phyloP scores from a whole-genome alignment of 2,329 filamentous ascomycete genomes.

The Alternaria postmessia region DNA sequence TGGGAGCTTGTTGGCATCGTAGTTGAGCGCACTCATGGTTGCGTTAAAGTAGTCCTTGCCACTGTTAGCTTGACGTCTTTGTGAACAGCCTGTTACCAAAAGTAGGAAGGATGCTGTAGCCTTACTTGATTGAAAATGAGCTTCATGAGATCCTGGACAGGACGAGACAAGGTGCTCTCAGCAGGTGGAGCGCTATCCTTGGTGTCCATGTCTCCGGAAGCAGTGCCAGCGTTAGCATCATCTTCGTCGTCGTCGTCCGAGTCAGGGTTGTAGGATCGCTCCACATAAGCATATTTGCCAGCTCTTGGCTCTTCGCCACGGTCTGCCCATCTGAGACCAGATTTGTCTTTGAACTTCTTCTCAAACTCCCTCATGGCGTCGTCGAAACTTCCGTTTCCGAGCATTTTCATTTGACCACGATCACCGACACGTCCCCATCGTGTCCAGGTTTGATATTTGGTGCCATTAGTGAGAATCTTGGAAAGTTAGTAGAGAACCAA shows the following conservation, averaged over 20 bases:
- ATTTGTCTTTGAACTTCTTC: conserved; percentile 66
- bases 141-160: conserved; percentile 74
- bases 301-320: conserved; percentile 64
- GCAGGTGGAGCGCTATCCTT: conserved; percentile 37
- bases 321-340: conserved; percentile 61
- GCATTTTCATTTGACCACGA: conserved; percentile 54
- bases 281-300: conserved; percentile 79
- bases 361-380: conserved; percentile 57
- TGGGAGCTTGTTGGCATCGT: conserved; percentile 78
- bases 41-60: conserved; percentile 67
- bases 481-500: not conserved
- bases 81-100: not conserved
- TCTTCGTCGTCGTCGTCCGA: conserved; percentile 56
- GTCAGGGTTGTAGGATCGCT: conserved; percentile 77
- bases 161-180: conserved; percentile 64
- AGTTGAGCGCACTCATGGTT: conserved; percentile 72
- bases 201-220: conserved; percentile 14
- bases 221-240: conserved; percentile 15
- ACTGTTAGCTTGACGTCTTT: not conserved
- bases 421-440: conserved; percentile 81
- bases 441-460: conserved; percentile 70
- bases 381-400: conserved; percentile 51
- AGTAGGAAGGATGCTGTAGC: not conserved
- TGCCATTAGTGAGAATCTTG: conserved; percentile 15
- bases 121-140: conserved; percentile 78